Conservation (phyloP, 2,329 filamentous ascomycete species). For the Clonostachys solani region DNA sequence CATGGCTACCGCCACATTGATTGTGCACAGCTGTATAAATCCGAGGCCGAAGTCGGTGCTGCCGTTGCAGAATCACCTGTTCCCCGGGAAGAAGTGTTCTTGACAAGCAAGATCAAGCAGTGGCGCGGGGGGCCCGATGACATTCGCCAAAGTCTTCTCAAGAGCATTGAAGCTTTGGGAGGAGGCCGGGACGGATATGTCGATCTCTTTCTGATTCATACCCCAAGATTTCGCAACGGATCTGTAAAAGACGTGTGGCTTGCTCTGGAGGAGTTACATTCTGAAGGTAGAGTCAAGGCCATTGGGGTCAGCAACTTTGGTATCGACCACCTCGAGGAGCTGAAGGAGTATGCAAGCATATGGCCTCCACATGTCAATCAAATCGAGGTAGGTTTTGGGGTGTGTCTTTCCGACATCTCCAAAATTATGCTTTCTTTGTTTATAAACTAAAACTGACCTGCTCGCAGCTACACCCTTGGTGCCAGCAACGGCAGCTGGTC, state of each 20-base stretch:
- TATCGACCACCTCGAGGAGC: conserved; percentile 62
- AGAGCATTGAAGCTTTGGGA: conserved; percentile 60
- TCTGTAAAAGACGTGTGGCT: conserved; percentile 59
- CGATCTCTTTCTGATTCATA: conserved; percentile 69
- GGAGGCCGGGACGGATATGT: conserved; percentile 55
- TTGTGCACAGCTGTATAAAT: conserved; percentile 27
- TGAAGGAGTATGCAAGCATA: conserved; percentile 59
- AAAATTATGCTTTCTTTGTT: neutral
- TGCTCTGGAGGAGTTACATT: conserved; percentile 57
- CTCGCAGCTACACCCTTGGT: conserved; percentile 68
- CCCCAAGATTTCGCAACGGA: conserved; percentile 47
- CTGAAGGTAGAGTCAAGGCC: conserved; percentile 54
- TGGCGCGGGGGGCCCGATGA: conserved; percentile 38
- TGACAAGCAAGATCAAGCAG: conserved; percentile 49
- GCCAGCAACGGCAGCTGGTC: conserved; percentile 42
- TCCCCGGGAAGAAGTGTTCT: conserved; percentile 39
- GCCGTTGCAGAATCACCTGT: conserved; percentile 40
- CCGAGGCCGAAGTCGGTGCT: conserved; percentile 41
- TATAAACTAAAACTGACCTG: conserved; percentile 38
- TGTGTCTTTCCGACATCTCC: neutral
- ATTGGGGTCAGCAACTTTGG: conserved; percentile 75
- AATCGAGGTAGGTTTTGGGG: conserved; percentile 52
- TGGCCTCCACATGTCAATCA: conserved; percentile 74
- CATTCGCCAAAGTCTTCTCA: conserved; percentile 53
- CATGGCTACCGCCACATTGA: conserved; percentile 54